Base-by-base conservation (phyloP, 257 asterid genomes). In the Scutellaria barbata region DNA sequence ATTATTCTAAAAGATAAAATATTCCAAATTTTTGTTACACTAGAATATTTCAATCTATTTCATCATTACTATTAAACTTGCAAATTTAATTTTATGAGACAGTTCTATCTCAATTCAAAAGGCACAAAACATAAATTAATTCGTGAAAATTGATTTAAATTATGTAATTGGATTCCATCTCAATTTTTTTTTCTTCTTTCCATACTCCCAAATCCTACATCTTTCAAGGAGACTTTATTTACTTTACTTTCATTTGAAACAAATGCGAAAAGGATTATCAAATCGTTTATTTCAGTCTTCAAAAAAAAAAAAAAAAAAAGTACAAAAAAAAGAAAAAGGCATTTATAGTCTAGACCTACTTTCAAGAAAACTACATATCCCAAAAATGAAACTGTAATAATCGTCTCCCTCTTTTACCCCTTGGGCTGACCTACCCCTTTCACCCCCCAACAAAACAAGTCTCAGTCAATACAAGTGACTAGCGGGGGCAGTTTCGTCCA, bases 401-500 rank as follows among this genome's bases (percentile, higher is more conserved):
- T 17, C 12, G 1, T 45, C 37, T 53, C 14, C 54, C 73, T 5
- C 6, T 61, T 72, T 47, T 67, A 60, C 42, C 76, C 81, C 17
- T 66, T 17, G 10, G 18, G 52, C 10, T 13, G 70, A 59, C 74
- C 71, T 9, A 63, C 68, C 46, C 45, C 53, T 46, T 6, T 16
- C 16, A 41, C 14, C 30, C 30, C 58, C 66, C 11, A 41, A 10
- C 33, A 25, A 54, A 3, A 39, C 22, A 13, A 61, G 40, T 7
- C 51, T 50, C 41, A 12, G 58, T 37, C 25, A 69, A 66, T 30
- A 42, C 69, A 25, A 42, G 46, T 46, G 46, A 74, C 71, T 41
- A 0, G 4, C 17, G 41, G n/a, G 85, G 82, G 80, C 72, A 78
- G 56, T 54, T 48, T 45, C 66, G 81, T 63, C 81, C 52, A 74